These are phyloP conservation scores for Ceratocystis colombiana DNA, from an alignment of 2,329 filamentous ascomycete species.

Conservation along the genomic window DNA sequence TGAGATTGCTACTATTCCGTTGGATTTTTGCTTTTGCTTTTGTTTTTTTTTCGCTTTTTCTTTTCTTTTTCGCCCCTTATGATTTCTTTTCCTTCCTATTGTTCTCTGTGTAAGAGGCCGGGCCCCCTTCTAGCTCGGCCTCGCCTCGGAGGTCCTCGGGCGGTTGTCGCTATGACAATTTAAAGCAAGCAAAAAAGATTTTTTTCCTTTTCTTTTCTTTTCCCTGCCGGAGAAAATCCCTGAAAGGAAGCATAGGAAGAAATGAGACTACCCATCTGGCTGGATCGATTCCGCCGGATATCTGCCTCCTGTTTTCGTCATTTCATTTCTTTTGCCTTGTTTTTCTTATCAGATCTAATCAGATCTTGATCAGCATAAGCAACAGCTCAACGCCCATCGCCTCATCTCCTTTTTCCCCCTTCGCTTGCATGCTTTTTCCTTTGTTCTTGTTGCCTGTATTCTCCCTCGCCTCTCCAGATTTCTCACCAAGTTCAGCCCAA, in stretches of 20 bases:
- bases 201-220: neutral
- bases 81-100: neutral
- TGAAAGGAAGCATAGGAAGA: neutral
- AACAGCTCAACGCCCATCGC: neutral
- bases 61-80: neutral
- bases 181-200: neutral
- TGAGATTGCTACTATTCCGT: constrained; percentile 1
- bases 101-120: neutral
- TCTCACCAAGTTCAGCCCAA: neutral
- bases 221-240: neutral
- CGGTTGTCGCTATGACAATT: constrained; percentile 9
- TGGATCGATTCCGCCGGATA: constrained; percentile 1
- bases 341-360: constrained; percentile 20
- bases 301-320: neutral
- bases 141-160: constrained; percentile 8
- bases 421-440: neutral
- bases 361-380: neutral
- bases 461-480: neutral
- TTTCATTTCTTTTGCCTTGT: neutral
- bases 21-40: constrained; percentile 7
- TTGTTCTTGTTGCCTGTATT: constrained; percentile 7
- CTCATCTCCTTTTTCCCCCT: neutral
- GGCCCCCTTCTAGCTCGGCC: neutral
- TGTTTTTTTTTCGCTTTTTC: neutral
- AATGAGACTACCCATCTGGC: neutral